phyloP scores from a whole-genome alignment of 495 filamentous ascomycete genomes.

The Chaetomium fimeti region DNA sequence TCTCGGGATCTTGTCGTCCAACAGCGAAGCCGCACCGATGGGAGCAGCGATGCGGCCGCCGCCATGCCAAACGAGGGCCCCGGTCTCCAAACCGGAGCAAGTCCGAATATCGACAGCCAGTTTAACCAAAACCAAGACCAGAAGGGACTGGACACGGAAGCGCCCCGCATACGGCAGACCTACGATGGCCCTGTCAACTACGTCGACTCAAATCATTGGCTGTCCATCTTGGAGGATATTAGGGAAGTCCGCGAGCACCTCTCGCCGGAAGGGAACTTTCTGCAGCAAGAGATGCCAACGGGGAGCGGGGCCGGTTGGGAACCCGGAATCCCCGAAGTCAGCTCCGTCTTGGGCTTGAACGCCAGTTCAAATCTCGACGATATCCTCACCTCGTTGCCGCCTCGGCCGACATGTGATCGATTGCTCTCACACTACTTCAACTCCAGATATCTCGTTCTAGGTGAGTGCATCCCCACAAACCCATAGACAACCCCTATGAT shows the following conservation, averaged over 20 bases:
- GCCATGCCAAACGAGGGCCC: not conserved
- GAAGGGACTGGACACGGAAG: not conserved
- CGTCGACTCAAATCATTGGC: conserved; percentile 9
- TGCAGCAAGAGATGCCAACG: not conserved
- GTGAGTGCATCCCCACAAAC: not conserved
- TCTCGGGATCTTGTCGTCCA: conserved; percentile 8
- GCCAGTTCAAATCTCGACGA: not conserved
- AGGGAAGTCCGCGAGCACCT: conserved; percentile 8
- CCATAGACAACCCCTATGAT: not conserved
- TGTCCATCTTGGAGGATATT: conserved; percentile 6
- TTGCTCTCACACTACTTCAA: conserved; percentile 9
- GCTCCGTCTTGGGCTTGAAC: not conserved
- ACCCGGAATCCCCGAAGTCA: not conserved
- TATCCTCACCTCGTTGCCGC: not conserved
- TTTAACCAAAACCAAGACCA: not conserved
- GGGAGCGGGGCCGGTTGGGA: not conserved
- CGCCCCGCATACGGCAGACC: conserved; percentile 4
- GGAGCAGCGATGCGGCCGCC: not conserved
- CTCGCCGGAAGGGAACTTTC: not conserved
- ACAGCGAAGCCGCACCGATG: not conserved
- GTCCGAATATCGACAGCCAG: not conserved
- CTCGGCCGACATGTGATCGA: not conserved
- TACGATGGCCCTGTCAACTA: conserved; percentile 1
- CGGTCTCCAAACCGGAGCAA: not conserved
- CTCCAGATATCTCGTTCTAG: not conserved